phyloP scores from a whole-genome alignment of 495 filamentous ascomycete genomes.

The Neurospora sp. region DNA sequence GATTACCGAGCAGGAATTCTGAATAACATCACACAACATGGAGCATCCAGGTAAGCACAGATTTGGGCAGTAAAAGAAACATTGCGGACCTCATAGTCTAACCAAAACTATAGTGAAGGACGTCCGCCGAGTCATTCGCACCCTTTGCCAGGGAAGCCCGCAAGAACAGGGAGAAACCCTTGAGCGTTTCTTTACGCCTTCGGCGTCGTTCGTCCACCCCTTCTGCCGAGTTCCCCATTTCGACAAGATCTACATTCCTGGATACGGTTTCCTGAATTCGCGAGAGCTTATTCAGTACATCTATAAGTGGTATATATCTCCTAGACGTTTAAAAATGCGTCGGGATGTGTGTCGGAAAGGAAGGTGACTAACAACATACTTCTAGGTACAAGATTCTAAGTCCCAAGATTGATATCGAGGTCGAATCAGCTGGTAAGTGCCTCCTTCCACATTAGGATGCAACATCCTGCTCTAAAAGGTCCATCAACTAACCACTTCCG shows the following conservation, averaged over 20 bases:
- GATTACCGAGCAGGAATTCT: background rate
- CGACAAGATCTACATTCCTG: slow-evolving; percentile 27
- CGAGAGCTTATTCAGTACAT: slow-evolving; percentile 55
- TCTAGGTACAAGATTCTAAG: slow-evolving; percentile 57
- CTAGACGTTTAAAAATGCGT: background rate
- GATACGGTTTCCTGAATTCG: slow-evolving; percentile 41
- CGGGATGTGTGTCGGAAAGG: background rate
- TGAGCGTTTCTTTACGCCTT: slow-evolving; percentile 56
- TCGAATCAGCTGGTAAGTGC: slow-evolving; percentile 57
- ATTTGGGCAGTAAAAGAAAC: background rate
- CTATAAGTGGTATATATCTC: slow-evolving; percentile 56
- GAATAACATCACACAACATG: background rate
- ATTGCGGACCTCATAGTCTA: background rate
- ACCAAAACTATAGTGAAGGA: slow-evolving; percentile 31
- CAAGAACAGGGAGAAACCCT: slow-evolving; percentile 51
- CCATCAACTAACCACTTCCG: background rate
- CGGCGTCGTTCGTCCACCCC: slow-evolving; percentile 67
- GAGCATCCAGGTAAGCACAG: slow-evolving; percentile 12
- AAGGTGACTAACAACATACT: background rate
- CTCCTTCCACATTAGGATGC: background rate
- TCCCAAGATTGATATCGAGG: slow-evolving; percentile 56
- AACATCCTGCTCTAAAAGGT: background rate
- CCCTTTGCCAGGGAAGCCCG: slow-evolving; percentile 55
- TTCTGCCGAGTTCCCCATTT: slow-evolving; percentile 65
- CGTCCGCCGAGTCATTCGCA: slow-evolving; percentile 52